These are phyloP conservation scores for Primulina tabacum DNA, from an alignment of 257 asterid genomes.

Conservation along the genomic window DNA sequence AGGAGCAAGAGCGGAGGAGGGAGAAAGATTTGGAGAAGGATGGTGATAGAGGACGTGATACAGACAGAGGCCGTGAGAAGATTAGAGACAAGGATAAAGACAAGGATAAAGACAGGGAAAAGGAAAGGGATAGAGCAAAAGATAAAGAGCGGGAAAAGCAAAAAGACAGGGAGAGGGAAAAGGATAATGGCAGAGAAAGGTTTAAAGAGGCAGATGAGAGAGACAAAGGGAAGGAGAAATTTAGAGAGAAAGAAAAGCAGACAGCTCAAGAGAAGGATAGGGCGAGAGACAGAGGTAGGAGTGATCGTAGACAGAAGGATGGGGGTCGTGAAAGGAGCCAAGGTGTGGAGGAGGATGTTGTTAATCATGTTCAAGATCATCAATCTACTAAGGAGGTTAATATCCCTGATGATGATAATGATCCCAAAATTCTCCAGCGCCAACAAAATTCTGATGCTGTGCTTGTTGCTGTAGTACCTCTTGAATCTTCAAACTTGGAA, in stretches of 20 bases:
- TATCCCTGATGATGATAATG: slow-evolving; percentile 38
- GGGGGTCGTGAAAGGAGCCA: slow-evolving; percentile 53
- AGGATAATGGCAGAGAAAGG: slow-evolving; percentile 51
- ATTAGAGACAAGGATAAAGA: slow-evolving; percentile 56
- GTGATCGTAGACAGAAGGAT: slow-evolving; percentile 49
- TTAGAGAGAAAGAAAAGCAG: slow-evolving; percentile 60
- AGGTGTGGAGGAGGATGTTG: slow-evolving; percentile 46
- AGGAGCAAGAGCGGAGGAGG: slow-evolving; percentile 49
- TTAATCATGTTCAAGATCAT: slow-evolving; percentile 31
- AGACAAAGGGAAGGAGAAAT: slow-evolving; percentile 65
- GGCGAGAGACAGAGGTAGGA: slow-evolving; percentile 60
- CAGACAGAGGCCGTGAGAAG: slow-evolving; percentile 57
- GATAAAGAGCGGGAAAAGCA: slow-evolving; percentile 47
- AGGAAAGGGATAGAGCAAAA: slow-evolving; percentile 49
- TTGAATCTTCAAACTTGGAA: slow-evolving; percentile 46
- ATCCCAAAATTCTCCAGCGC: slow-evolving; percentile 34
- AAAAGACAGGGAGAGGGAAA: slow-evolving; percentile 48
- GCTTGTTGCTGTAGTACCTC: slow-evolving; percentile 35
- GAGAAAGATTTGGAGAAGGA: slow-evolving; percentile 45
- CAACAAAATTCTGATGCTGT: slow-evolving; percentile 36
- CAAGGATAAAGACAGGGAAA: slow-evolving; percentile 55
- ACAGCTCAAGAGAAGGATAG: slow-evolving; percentile 58
- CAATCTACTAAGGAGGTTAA: slow-evolving; percentile 33
- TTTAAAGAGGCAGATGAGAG: slow-evolving; percentile 50
- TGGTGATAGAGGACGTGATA: slow-evolving; percentile 40